Conservation (phyloP, 306 rosid genomes). For the Lablab purpureus region DNA sequence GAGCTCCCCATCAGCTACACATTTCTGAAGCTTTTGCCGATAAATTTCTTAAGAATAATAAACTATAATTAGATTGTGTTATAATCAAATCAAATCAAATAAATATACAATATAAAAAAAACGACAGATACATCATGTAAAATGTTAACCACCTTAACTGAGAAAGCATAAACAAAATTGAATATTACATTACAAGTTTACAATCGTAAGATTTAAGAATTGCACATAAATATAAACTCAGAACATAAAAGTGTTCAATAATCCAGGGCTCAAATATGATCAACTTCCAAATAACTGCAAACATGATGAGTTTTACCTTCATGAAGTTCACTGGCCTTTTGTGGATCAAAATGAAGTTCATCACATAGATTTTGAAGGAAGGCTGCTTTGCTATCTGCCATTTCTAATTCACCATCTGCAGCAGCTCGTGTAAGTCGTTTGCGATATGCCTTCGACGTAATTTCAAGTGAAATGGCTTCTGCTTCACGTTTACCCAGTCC, state of each 20-base stretch:
- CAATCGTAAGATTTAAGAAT: conserved; percentile 7
- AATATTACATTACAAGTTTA: conserved; percentile 8
- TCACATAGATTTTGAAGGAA: conserved; percentile 94
- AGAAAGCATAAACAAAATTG: conserved; percentile 15
- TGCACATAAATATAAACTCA: conserved; percentile 26
- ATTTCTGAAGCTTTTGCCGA: conserved; percentile 95
- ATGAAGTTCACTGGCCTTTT: conserved; percentile 89
- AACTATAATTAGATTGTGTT: conserved; percentile 45
- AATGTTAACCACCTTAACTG: conserved; percentile 1
- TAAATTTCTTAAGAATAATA: conserved; percentile 72
- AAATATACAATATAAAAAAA: neutral
- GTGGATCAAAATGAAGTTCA: conserved; percentile 84
- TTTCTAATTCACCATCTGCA: conserved; percentile 74
- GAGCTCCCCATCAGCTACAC: conserved; percentile 92
- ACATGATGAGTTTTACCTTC: conserved; percentile 65
- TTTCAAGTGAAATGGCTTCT: conserved; percentile 76
- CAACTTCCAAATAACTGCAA: conserved; percentile 28
- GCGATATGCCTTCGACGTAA: conserved; percentile 83
- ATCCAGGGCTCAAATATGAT: conserved; percentile 6
- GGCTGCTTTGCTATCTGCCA: conserved; percentile 95
- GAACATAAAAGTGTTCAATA: conserved; percentile 15
- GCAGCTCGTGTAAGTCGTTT: conserved; percentile 79
- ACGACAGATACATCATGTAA: conserved; percentile 19
- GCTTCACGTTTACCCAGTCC: conserved; percentile 95
- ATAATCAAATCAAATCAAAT: conserved; percentile 32